Evolutionary conservation across 2,329 filamentous ascomycete species (phyloP), one percentile per base, ranked within the genome.

Genomic region (Mycosphaerelloides madeirae): DNA sequence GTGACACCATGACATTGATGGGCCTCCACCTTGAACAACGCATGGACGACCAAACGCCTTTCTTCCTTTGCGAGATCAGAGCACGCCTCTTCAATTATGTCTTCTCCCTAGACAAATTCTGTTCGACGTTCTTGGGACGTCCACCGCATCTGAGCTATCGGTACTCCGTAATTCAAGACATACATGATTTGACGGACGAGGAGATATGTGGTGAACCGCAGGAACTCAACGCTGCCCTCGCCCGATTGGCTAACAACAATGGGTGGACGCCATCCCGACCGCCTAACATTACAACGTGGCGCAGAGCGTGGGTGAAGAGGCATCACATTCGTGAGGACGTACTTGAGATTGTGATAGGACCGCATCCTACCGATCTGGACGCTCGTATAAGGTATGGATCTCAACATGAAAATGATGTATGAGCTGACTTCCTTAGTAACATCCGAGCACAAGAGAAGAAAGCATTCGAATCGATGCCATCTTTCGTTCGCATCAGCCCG

Each of bases 31-130:
- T 54, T 9, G 55, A 55, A 29, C 46, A 46, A 9, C 43, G 41
- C 1, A 34, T 52, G 9, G 49, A 57, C 29, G 36, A 41, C 15
- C 36, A 53, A 3, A 50, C 54, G 5, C 53, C 56, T 2, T 53
- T 59, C 29, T 52, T 55, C 29, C 25, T 59, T 1, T 51, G 47
- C 15, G 55, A 59, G 37, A 44, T 55, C 3, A 48, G 54, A 2
- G 38, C 46, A 4, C 34, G 55, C 9, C 34, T 58, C 2, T 55
- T 59, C 38, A 48, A 54, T 20, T 43, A 49, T 9, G 43, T 55
- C 14, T 59, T 47, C 36, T 45, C 41, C 18, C 50, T 53, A 43
- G 57, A 59, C 46, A 57, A 58, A 25, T 56, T 57, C 8, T 38
- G 54, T 4, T 51, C 55, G 4, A 59, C 55, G 1, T 59, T 50